Evolutionary conservation across 306 rosid genomes (phyloP).

Genomic region (Malus asiatica): DNA sequence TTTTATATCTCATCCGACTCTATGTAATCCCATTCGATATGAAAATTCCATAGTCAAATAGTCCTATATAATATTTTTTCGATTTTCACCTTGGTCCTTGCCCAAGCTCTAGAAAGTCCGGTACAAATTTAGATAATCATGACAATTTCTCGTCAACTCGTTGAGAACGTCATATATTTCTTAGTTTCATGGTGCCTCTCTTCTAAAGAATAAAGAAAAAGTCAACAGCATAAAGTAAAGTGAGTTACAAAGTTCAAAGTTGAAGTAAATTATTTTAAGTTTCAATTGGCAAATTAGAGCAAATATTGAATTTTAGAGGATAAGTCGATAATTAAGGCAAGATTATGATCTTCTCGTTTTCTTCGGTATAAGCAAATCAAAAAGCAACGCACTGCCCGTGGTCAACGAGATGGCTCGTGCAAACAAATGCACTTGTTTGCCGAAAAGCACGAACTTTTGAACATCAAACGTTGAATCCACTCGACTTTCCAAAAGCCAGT

Average conservation of each 20-base stretch:
- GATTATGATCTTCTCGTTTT: too few species aligned
- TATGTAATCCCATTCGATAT: too few species aligned
- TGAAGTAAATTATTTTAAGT: neutral
- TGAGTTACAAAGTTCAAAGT: neutral
- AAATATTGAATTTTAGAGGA: neutral
- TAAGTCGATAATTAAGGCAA: neutral
- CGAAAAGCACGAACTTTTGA: neutral
- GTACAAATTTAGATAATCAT: slow-evolving; percentile 23
- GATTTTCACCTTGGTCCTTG: neutral
- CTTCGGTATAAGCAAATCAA: too few species aligned
- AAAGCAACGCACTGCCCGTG: too few species aligned
- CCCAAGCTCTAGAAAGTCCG: slow-evolving; percentile 18
- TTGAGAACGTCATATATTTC: slow-evolving; percentile 28
- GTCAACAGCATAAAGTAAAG: too few species aligned
- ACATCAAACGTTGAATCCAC: too few species aligned
- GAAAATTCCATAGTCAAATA: neutral
- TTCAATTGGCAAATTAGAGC: too few species aligned
- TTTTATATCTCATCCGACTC: too few species aligned
- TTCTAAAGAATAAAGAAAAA: slow-evolving; percentile 27
- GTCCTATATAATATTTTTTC: neutral
- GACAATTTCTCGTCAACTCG: slow-evolving; percentile 24
- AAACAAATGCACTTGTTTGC: too few species aligned
- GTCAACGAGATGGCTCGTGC: too few species aligned
- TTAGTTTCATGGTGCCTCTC: slow-evolving; percentile 31
- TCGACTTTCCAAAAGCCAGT: too few species aligned